These are phyloP conservation scores for Suillus clintonianus DNA, from an alignment of 768 basidiomycete species.

Conservation along the genomic window DNA sequence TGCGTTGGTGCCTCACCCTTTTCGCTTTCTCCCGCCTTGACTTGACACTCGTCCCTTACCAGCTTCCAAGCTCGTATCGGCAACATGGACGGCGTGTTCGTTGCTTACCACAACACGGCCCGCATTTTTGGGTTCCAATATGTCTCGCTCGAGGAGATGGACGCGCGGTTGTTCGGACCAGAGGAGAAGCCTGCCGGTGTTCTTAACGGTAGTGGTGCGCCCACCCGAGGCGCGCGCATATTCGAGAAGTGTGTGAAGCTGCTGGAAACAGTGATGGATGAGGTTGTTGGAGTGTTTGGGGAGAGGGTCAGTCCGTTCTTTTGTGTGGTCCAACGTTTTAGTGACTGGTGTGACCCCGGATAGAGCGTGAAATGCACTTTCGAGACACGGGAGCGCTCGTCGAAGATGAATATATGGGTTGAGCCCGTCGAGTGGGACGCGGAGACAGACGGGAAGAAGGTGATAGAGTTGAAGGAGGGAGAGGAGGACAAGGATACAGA, in stretches of 20 bases:
- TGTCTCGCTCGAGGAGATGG: constrained; percentile 85
- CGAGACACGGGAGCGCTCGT: constrained; percentile 49
- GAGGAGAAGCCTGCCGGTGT: constrained; percentile 27
- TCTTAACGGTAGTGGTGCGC: neutral
- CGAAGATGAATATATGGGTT: constrained; percentile 63
- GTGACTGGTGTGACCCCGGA: neutral
- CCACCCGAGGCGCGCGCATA: constrained; percentile 60
- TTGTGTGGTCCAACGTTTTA: neutral
- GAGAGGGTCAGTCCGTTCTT: constrained; percentile 49
- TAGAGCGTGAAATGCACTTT: constrained; percentile 63
- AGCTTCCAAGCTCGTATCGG: constrained; percentile 97
- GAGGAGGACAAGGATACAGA: constrained; percentile 7
- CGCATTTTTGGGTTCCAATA: constrained; percentile 95
- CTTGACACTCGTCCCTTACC: constrained; percentile 1
- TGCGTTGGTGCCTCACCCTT: constrained; percentile 27
- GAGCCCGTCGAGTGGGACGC: constrained; percentile 55
- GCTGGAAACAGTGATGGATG: constrained; percentile 66
- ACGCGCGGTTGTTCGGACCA: constrained; percentile 70
- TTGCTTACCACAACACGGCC: constrained; percentile 86
- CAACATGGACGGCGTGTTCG: constrained; percentile 92
- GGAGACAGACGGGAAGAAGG: constrained; percentile 29
- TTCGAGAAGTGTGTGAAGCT: constrained; percentile 75
- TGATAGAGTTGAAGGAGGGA: neutral
- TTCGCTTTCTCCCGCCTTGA: neutral
- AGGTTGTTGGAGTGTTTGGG: constrained; percentile 63